Evolutionary conservation across 306 rosid species (phyloP).

Genomic region (Trifolium repens): DNA sequence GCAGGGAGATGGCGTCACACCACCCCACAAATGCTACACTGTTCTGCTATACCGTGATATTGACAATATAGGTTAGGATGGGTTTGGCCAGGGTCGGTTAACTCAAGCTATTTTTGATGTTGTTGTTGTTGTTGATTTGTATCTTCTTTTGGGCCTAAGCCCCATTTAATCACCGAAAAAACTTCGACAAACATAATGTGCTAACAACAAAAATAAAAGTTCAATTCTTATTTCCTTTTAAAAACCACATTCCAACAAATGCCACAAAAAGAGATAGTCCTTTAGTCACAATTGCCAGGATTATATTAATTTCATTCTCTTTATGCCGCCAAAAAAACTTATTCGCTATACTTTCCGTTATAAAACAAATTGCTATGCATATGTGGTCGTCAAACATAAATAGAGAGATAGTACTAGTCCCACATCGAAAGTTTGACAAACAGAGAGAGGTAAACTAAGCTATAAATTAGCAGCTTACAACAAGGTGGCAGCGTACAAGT

Average conservation of each 20-base stretch:
- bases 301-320: not conserved
- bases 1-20: no score
- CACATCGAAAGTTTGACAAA: not conserved
- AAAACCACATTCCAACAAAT: not conserved
- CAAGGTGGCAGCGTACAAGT: not conserved
- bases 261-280: not conserved
- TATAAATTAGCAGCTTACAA: not conserved
- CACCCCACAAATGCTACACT: no score
- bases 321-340: not conserved
- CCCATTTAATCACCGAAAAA: not conserved
- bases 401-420: not conserved
- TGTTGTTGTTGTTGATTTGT: not conserved
- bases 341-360: not conserved
- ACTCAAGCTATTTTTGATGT: not conserved
- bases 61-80: not conserved
- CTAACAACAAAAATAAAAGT: not conserved
- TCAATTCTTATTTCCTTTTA: not conserved
- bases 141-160: conserved; percentile 1
- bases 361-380: not conserved
- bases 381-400: not conserved
- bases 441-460: not conserved
- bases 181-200: not conserved
- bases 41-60: no score
- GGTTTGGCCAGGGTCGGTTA: not conserved
- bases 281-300: not conserved